phyloP scores from a whole-genome alignment of 2,329 filamentous ascomycete genomes.

The Parascedosporium putredinis region DNA sequence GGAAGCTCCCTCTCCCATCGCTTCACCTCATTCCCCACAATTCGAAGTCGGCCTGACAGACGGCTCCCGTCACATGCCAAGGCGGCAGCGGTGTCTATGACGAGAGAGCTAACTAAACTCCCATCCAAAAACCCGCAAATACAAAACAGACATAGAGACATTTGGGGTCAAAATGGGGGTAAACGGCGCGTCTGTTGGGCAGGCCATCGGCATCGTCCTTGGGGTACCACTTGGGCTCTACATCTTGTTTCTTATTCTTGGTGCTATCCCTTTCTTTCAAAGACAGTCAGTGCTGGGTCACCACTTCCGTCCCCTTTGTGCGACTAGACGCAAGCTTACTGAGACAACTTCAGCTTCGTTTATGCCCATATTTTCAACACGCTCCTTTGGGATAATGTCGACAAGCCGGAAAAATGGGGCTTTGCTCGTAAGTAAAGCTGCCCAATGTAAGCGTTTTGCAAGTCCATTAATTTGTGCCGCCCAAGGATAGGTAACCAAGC shows the following conservation, averaged over 20 bases:
- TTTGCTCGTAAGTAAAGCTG: slow-evolving; percentile 55
- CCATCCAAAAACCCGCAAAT: neutral
- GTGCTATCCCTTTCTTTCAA: slow-evolving; percentile 63
- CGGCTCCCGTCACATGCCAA: too few relatives aligned
- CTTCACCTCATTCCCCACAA: too few relatives aligned
- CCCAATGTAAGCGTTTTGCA: neutral
- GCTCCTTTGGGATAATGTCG: slow-evolving; percentile 59
- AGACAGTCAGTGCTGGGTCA: slow-evolving; percentile 61
- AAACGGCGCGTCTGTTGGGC: neutral
- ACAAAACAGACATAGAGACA: too few relatives aligned
- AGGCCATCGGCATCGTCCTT: slow-evolving; percentile 18
- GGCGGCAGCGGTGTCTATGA: too few relatives aligned
- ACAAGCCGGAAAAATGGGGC: slow-evolving; percentile 71
- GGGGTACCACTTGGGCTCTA: slow-evolving; percentile 55
- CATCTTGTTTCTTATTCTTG: slow-evolving; percentile 50
- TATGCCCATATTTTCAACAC: slow-evolving; percentile 77
- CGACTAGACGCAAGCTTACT: neutral
- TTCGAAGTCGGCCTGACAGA: too few relatives aligned
- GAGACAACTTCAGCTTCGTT: slow-evolving; percentile 46
- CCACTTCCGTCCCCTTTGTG: neutral
- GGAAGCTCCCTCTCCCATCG: too few relatives aligned
- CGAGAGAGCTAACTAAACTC: neutral
- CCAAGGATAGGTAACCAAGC: slow-evolving; percentile 63
- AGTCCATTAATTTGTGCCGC: slow-evolving; percentile 9
- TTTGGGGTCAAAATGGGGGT: neutral